Evolutionary conservation across 306 rosid species (phyloP).

Genomic region (Hylodesmum podocarpum): DNA sequence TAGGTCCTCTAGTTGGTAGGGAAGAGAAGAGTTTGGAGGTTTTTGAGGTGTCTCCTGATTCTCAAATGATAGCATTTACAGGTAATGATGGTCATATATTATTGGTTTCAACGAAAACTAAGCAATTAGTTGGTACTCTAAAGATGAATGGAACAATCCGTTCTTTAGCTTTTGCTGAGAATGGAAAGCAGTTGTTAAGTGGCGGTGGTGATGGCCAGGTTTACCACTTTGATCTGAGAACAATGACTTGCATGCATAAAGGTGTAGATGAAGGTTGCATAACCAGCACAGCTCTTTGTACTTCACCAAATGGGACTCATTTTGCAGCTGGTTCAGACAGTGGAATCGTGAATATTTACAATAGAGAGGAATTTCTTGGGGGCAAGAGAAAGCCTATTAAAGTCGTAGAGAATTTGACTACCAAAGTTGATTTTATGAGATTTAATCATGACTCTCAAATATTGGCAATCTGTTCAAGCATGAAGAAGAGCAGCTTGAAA

Average conservation of each 20-base stretch:
- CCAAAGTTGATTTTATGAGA: constrained; percentile 29
- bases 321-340: constrained; percentile 39
- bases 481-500: constrained; percentile 72
- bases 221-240: constrained; percentile 94
- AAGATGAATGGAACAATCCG: constrained; percentile 92
- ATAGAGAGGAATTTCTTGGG: constrained; percentile 38
- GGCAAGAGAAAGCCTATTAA: constrained; percentile 37
- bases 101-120: constrained; percentile 79
- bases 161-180: constrained; percentile 73
- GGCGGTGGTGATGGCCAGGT: constrained; percentile 89
- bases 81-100: constrained; percentile 95
- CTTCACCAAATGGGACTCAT: constrained; percentile 31
- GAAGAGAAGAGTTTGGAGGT: constrained; percentile 89
- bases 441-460: constrained; percentile 40
- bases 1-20: constrained; percentile 92
- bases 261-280: constrained; percentile 40
- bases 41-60: constrained; percentile 90
- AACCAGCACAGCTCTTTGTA: constrained; percentile 30
- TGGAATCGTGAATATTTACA: constrained; percentile 41
- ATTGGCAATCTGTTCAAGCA: constrained; percentile 59
- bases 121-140: constrained; percentile 76
- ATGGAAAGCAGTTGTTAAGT: constrained; percentile 74
- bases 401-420: constrained; percentile 30
- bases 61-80: constrained; percentile 73
- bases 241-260: constrained; percentile 70